Percentiles rank a stretch among this genome's conserved stretches.
Evolutionary conservation across 2,329 filamentous ascomycete genomes (phyloP).

Genomic region (Fusarium praegraminearum): DNA sequence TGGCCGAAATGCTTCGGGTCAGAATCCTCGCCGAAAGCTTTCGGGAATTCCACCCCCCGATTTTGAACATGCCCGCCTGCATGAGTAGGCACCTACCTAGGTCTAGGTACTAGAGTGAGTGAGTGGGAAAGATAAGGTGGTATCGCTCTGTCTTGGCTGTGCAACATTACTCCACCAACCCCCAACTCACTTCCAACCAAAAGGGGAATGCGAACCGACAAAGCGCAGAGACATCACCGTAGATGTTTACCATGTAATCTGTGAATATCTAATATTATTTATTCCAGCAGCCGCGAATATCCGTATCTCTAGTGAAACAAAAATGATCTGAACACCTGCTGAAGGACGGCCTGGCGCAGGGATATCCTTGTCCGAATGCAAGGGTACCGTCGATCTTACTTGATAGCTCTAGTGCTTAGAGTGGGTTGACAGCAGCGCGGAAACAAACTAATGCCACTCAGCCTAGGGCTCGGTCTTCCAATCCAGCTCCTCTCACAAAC

Average conservation of each 20-base stretch:
- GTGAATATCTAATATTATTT: neutral
- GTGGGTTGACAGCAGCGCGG: neutral
- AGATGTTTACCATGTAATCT: neutral
- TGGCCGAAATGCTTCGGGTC: conserved; percentile 31
- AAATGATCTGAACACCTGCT: neutral
- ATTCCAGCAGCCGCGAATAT: neutral
- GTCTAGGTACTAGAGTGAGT: neutral
- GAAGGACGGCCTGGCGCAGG: neutral
- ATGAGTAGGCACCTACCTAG: neutral
- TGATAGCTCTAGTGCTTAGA: neutral
- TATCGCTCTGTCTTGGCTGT: neutral
- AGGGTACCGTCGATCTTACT: neutral
- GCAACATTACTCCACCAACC: neutral
- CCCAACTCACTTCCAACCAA: no score
- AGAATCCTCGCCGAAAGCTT: conserved; percentile 26
- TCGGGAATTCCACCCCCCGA: conserved; percentile 7
- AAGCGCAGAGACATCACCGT: neutral
- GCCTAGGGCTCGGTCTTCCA: neutral
- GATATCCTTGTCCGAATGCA: neutral
- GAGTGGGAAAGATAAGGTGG: neutral
- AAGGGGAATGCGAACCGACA: neutral
- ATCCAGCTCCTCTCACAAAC: neutral
- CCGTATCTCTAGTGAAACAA: neutral
- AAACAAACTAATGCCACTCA: neutral
- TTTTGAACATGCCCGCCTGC: neutral